Conservation (phyloP, 495 filamentous ascomycete genomes). For the Daldinia vernicosa region DNA sequence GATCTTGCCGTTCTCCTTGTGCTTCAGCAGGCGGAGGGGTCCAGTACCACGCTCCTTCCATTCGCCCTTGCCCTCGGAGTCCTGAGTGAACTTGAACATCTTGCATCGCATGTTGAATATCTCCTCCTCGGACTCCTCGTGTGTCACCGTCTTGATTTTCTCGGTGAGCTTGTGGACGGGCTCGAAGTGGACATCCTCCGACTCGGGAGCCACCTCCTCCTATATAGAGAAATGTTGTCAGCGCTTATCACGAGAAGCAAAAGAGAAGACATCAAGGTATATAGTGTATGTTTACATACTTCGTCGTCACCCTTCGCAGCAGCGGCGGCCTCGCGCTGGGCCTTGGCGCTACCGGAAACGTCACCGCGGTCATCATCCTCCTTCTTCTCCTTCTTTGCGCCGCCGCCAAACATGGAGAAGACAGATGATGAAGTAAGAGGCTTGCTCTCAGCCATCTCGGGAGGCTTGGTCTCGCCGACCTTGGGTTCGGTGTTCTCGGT, state of each 20-base stretch:
- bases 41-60: conserved; percentile 99
- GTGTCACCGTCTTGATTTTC: conserved; percentile 96
- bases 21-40: conserved; percentile 94
- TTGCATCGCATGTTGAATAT: conserved; percentile 99
- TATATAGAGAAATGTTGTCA: conserved; percentile 46
- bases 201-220: conserved; percentile 75
- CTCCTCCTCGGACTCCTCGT: conserved; percentile 98
- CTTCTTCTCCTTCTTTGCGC: conserved; percentile 84
- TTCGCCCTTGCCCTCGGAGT: conserved; percentile 69
- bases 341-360: conserved; percentile 86
- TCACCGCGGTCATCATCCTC: conserved; percentile 78
- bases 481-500: conserved; percentile 56
- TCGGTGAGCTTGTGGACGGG: conserved; percentile 94
- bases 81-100: conserved; percentile 96
- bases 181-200: conserved; percentile 94
- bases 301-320: conserved; percentile 60
- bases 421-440: conserved; percentile 63
- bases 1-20: conserved; percentile 98
- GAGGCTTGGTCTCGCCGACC: conserved; percentile 49
- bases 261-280: not conserved
- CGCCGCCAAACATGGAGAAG: conserved; percentile 98
- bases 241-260: not conserved
- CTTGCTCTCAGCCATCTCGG: conserved; percentile 47
- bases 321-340: conserved; percentile 73
- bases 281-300: conserved; percentile 37